phyloP scores from a whole-genome alignment of 768 basidiomycete species.

The Trametes cingulata region DNA sequence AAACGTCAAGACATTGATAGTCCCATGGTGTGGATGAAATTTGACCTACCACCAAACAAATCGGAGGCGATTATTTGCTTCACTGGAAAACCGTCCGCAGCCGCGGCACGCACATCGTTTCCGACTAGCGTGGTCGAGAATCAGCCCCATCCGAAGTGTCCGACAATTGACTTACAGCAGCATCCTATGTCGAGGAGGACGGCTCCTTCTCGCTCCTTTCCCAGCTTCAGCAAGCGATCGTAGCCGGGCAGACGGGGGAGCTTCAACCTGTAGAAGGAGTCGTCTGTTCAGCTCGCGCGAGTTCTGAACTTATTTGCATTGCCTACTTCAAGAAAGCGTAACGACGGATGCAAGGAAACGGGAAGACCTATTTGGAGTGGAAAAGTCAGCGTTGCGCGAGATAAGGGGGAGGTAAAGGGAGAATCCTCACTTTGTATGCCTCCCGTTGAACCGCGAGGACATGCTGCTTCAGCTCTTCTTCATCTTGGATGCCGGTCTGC shows the following conservation, averaged over 20 bases:
- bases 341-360: constrained; percentile 28
- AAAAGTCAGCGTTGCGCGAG: background rate
- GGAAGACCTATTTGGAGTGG: constrained; percentile 15
- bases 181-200: constrained; percentile 19
- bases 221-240: background rate
- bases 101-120: constrained; percentile 39
- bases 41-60: constrained; percentile 33
- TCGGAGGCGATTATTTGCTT: constrained; percentile 39
- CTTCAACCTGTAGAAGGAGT: background rate
- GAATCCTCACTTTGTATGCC: constrained; percentile 27
- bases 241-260: constrained; percentile 20
- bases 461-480: constrained; percentile 32
- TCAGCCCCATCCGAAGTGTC: background rate
- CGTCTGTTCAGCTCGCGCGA: too few relatives aligned
- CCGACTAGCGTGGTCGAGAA: constrained; percentile 32
- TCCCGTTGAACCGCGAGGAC: constrained; percentile 29
- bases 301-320: too few relatives aligned
- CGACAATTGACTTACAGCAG: constrained; percentile 7
- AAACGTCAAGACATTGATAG: too few relatives aligned
- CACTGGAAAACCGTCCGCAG: constrained; percentile 41
- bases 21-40: too few relatives aligned
- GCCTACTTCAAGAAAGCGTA: constrained; percentile 23
- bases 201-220: constrained; percentile 5
- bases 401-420: background rate
- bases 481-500: constrained; percentile 32